Conservation (phyloP, 2,329 filamentous ascomycete species). For the Colletotrichum cordylinicola region DNA sequence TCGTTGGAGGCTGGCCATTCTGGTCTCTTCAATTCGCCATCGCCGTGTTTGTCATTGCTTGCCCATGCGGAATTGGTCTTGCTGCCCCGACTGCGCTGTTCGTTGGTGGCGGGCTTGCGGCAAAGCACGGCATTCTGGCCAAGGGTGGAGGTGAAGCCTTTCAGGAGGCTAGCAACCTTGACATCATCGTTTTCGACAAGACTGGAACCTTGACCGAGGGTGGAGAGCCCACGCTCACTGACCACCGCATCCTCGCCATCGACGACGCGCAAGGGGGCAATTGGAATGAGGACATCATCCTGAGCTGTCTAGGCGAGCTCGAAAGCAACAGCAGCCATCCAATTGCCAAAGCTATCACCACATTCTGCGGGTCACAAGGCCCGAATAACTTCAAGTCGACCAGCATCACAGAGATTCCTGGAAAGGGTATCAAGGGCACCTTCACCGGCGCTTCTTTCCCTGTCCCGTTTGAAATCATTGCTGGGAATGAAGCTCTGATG, state of each 20-base stretch:
- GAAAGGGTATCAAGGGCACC: slow-evolving; percentile 70
- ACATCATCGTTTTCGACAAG: slow-evolving; percentile 87
- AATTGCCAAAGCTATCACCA: slow-evolving; percentile 72
- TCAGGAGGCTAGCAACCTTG: slow-evolving; percentile 79
- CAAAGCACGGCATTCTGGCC: slow-evolving; percentile 79
- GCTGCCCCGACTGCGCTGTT: slow-evolving; percentile 87
- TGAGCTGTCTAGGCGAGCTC: slow-evolving; percentile 62
- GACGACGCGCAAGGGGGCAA: slow-evolving; percentile 22
- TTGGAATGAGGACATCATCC: slow-evolving; percentile 30
- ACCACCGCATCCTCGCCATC: slow-evolving; percentile 46
- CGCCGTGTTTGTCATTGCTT: slow-evolving; percentile 85
- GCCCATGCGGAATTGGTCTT: slow-evolving; percentile 84
- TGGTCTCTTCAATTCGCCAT: slow-evolving; percentile 86
- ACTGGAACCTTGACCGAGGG: slow-evolving; percentile 81
- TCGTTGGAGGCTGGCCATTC: slow-evolving; percentile 69
- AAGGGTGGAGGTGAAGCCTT: slow-evolving; percentile 88
- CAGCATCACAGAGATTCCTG: slow-evolving; percentile 70
- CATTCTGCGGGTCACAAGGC: slow-evolving; percentile 57
- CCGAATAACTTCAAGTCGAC: slow-evolving; percentile 37
- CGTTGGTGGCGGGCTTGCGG: slow-evolving; percentile 80
- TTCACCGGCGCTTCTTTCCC: slow-evolving; percentile 38
- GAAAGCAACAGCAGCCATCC: slow-evolving; percentile 80
- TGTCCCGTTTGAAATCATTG: slow-evolving; percentile 56
- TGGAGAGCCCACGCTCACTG: slow-evolving; percentile 73
- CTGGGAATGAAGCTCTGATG: slow-evolving; percentile 78